phyloP scores from a whole-genome alignment of 2,329 filamentous ascomycete species.

The Trichophyton mentagrophytes region DNA sequence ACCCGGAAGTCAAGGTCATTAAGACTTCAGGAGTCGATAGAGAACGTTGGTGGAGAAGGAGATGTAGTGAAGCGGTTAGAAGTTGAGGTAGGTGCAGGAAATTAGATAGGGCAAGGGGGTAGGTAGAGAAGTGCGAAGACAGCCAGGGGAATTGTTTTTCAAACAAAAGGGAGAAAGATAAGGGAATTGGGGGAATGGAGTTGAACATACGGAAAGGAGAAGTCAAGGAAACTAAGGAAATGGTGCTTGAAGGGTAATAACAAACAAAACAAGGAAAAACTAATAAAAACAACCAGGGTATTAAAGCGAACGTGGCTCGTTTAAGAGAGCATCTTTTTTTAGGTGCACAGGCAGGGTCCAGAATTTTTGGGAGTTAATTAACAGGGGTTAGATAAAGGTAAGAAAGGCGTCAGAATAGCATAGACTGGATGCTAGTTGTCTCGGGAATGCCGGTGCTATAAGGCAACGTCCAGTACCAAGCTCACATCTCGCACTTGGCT shows the following conservation, averaged over 20 bases:
- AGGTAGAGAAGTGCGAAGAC: background rate
- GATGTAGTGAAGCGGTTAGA: background rate
- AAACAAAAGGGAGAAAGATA: background rate
- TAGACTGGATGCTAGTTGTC: background rate
- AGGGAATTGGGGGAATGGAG: background rate
- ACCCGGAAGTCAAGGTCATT: too few relatives aligned
- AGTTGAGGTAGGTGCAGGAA: background rate
- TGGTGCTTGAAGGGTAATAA: background rate
- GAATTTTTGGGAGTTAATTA: background rate
- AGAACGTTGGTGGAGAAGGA: too few relatives aligned
- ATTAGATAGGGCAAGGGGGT: background rate
- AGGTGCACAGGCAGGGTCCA: background rate
- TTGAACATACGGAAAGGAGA: background rate
- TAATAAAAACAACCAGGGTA: conserved; percentile 14
- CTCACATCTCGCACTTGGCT: conserved; percentile 88
- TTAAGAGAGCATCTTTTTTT: background rate
- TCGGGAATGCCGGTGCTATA: conserved; percentile 34
- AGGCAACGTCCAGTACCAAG: conserved; percentile 80
- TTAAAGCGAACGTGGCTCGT: conserved; percentile 8
- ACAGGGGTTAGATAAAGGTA: background rate
- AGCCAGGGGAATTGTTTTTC: background rate
- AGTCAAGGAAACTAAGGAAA: background rate
- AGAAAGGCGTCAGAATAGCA: background rate
- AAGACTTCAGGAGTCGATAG: too few relatives aligned
- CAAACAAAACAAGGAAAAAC: conserved; percentile 16